Evolutionary conservation across 2,329 filamentous ascomycete genomes (phyloP).

Genomic region (Pseudogymnoascus sp.): DNA sequence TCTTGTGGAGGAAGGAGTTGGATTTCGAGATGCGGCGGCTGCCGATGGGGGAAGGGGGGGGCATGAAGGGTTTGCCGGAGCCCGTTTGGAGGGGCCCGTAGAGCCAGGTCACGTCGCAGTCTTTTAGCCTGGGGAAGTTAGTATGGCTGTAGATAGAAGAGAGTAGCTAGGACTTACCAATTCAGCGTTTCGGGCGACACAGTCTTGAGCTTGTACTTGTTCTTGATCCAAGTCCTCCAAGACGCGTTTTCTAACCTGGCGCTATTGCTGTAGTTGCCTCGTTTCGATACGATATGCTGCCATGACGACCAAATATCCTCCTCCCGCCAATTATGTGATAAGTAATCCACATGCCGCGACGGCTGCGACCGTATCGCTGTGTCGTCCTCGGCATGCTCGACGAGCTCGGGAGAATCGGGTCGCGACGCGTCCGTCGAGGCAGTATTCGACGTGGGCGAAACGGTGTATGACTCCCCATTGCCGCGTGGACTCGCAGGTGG

Average conservation of each 20-base stretch:
- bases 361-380: constrained; percentile 53
- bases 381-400: constrained; percentile 42
- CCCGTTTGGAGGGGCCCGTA: constrained; percentile 86
- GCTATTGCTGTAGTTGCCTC: constrained; percentile 72
- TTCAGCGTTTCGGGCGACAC: constrained; percentile 88
- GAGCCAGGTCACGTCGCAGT: constrained; percentile 95
- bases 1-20: constrained; percentile 55
- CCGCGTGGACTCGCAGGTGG: constrained; percentile 53
- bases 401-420: constrained; percentile 19
- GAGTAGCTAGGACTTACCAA: constrained; percentile 56
- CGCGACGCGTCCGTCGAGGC: constrained; percentile 46
- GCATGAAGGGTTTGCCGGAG: constrained; percentile 48
- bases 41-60: constrained; percentile 37
- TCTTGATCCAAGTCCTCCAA: constrained; percentile 94
- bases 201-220: constrained; percentile 79
- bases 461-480: constrained; percentile 53
- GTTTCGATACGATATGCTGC: constrained; percentile 81
- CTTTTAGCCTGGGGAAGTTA: constrained; percentile 69
- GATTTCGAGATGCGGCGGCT: constrained; percentile 53
- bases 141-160: constrained; percentile 16
- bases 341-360: constrained; percentile 84
- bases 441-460: constrained; percentile 57
- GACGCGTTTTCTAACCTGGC: constrained; percentile 88
- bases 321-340: constrained; percentile 91
- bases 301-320: constrained; percentile 98